Base-by-base conservation (phyloP, 2,329 filamentous ascomycete species). In the Aureobasidium subglaciale region DNA sequence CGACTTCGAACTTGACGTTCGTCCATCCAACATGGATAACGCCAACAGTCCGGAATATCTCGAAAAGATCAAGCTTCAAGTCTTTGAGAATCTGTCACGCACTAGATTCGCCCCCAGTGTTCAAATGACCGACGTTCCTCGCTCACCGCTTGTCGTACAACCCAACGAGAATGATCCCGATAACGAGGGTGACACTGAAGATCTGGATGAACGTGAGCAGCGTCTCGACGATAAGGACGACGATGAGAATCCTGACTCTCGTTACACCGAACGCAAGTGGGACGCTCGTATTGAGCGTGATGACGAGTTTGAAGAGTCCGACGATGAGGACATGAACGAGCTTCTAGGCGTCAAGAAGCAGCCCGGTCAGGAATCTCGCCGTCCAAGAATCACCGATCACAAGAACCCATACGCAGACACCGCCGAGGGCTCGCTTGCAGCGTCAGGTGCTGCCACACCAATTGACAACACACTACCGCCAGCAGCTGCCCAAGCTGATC, bases 281-380 rank as follows among this genome's bases (percentile, higher is more conserved):
- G 92, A 97, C 60, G 85, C 90, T 69, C 84, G 81, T 46, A 80
- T 90, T 24, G 83, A 88, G 57, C 61, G 61, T 11, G 83, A 88
- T 7, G 88, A 87, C 63, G 92, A 96, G 67, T 82, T 91, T 40
- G 88, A 90, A 58, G 88, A 93, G 40, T 95, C 88, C 60, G 90
- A 95, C 59, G 90, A 96, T 58, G 92, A 97, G 63, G 90, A 95
- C 10, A 82, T 90, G 70, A 81, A 81, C 38, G 76, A 77, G 38
- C 79, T 80, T 34, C 89, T 93, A 62, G 92, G 90, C 15, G 79
- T 90, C 37, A 84, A 81, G 50, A 70, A 71, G 43, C 80, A 83
- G 62, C 64, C 66, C 11, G 56, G 56, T 11, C 24, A 41, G 16
- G 27, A 59, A 2, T 74, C 76, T 1, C 73, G 73, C 34, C 65